A percentile compares a stretch with the other conserved stretches of the same genome.
phyloP scores from a whole-genome alignment of 1,284 basidiomycete genomes.

The Amylostereum areolatum region DNA sequence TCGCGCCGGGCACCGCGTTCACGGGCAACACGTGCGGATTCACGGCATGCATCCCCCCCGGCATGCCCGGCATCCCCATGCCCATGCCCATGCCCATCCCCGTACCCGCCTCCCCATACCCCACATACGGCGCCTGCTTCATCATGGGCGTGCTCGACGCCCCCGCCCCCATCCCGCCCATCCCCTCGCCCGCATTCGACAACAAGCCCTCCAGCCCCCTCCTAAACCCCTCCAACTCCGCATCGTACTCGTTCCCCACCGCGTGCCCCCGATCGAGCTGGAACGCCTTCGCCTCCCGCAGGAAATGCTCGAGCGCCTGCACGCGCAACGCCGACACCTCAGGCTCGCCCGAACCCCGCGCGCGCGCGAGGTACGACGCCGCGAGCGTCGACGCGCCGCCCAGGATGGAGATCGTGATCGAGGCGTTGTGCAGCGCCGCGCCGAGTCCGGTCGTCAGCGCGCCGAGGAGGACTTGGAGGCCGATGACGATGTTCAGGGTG shows the following conservation, averaged over 20 bases:
- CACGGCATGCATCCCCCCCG: too few relatives aligned
- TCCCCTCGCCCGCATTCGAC: constrained; percentile 14
- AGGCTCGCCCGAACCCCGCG: constrained; percentile 62
- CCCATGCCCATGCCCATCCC: too few relatives aligned
- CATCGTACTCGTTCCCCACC: constrained; percentile 18
- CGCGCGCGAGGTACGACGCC: constrained; percentile 64
- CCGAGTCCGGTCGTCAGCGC: constrained; percentile 63
- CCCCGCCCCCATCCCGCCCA: too few relatives aligned
- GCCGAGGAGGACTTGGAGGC: constrained; percentile 54
- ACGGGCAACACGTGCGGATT: too few relatives aligned
- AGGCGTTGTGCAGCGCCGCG: constrained; percentile 33
- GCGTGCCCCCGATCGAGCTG: constrained; percentile 49
- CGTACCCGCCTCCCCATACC: too few relatives aligned
- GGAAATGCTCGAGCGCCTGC: constrained; percentile 58
- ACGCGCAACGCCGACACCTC: constrained; percentile 46
- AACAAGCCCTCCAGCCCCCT: constrained; percentile 27
- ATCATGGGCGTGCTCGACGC: too few relatives aligned
- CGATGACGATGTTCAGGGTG: constrained; percentile 49
- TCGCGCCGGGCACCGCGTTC: too few relatives aligned
- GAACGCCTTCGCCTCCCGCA: constrained; percentile 53
- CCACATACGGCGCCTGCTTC: too few relatives aligned
- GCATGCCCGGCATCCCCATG: too few relatives aligned
- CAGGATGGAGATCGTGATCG: constrained; percentile 26
- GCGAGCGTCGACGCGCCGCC: constrained; percentile 57
- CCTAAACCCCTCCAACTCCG: constrained; percentile 20